Conservation (phyloP, 768 basidiomycete species). For the Rhodotorula diobovata region DNA sequence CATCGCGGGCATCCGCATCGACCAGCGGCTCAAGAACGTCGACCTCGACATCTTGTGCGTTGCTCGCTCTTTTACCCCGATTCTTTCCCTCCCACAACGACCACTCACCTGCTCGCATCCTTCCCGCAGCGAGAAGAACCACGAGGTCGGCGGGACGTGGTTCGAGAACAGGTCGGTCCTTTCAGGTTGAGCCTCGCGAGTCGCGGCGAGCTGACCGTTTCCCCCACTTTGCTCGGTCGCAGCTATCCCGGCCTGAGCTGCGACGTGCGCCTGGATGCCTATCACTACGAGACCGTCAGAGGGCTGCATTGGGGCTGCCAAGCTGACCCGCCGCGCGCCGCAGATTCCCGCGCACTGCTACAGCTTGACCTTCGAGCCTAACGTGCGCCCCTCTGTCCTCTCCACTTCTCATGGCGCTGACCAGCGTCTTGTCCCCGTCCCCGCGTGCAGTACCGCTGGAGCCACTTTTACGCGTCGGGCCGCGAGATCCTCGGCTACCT, state of each 20-base stretch:
- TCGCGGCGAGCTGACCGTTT: background rate
- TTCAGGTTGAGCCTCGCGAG: background rate
- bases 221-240: background rate
- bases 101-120: no score
- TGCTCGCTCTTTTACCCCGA: no score
- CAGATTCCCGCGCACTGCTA: slow-evolving; percentile 39
- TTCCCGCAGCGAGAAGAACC: slow-evolving; percentile 55
- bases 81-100: no score
- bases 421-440: no score
- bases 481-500: slow-evolving; percentile 59
- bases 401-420: background rate
- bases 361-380: slow-evolving; percentile 34
- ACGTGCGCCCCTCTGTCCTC: slow-evolving; percentile 3
- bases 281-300: no score
- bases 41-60: slow-evolving; percentile 53
- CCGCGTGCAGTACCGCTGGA: slow-evolving; percentile 25
- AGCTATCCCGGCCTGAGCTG: slow-evolving; percentile 36
- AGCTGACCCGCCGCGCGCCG: background rate
- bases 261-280: slow-evolving; percentile 18
- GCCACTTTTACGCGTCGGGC: slow-evolving; percentile 30
- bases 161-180: slow-evolving; percentile 22
- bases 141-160: slow-evolving; percentile 64
- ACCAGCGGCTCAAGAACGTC: slow-evolving; percentile 55
- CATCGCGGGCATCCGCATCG: slow-evolving; percentile 59
- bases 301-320: no score